Percentiles rank a stretch among this genome's conserved stretches.
Conservation (phyloP, 139 green algal species). For the Choricystis sp. region DNA sequence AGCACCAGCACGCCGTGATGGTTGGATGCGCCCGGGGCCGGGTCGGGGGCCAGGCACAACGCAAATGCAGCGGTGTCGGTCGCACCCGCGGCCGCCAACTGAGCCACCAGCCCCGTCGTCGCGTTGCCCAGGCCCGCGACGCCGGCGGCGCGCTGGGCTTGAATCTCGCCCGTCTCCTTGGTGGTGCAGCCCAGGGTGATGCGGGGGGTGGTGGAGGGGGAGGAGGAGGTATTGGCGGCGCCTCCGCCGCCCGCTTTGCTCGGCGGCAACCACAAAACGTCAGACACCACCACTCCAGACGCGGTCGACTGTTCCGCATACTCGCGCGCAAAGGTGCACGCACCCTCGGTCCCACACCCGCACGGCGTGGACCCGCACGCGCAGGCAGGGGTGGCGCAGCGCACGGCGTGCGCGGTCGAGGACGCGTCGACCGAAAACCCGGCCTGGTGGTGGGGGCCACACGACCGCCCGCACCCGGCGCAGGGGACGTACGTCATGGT, state of each 20-base stretch:
- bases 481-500: constrained; percentile 91
- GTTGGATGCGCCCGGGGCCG: constrained; percentile 34
- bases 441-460: constrained; percentile 46
- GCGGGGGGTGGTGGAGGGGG: neutral
- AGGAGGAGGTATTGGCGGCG: neutral
- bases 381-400: constrained; percentile 41
- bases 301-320: constrained; percentile 77
- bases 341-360: constrained; percentile 21
- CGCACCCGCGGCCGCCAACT: constrained; percentile 44
- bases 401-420: constrained; percentile 28
- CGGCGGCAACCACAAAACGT: constrained; percentile 28
- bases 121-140: constrained; percentile 80
- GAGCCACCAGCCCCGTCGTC: constrained; percentile 38
- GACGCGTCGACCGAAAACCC: constrained; percentile 48
- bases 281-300: constrained; percentile 46
- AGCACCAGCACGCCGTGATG: constrained; percentile 46
- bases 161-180: constrained; percentile 80
- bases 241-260: constrained; percentile 19
- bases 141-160: constrained; percentile 72
- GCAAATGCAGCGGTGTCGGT: constrained; percentile 62
- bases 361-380: constrained; percentile 51
- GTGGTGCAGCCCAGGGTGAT: constrained; percentile 72
- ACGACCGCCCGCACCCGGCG: constrained; percentile 34
- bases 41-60: constrained; percentile 52
- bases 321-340: constrained; percentile 62